Percentiles rank a stretch among this genome's conserved stretches.
Evolutionary conservation across 441 rosid species (phyloP).

Genomic region (Gossypium gossypioides): DNA sequence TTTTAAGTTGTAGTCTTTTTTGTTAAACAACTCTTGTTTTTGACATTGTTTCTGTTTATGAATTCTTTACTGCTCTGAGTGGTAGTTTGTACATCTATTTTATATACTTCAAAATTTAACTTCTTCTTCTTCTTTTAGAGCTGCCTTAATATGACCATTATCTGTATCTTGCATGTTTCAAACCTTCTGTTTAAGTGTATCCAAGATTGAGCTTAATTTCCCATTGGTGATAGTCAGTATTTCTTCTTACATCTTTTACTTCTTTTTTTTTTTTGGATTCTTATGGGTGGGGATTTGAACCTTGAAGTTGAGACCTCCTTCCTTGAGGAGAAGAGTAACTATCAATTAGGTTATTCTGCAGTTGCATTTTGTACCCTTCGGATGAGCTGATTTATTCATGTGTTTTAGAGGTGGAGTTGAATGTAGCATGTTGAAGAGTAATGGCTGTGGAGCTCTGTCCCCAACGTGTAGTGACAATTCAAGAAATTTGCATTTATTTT

Average conservation of each 20-base stretch:
- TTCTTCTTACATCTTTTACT: neutral
- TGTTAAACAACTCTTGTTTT: neutral
- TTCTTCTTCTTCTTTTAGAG: neutral
- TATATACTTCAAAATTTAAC: neutral
- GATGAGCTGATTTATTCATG: neutral
- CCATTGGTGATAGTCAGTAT: neutral
- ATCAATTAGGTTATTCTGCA: neutral
- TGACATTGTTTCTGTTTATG: neutral
- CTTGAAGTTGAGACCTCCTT: neutral
- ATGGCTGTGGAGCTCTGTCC: neutral
- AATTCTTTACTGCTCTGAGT: constrained; percentile 2
- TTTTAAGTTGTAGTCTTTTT: neutral
- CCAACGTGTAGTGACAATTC: neutral
- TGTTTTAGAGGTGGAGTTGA: neutral
- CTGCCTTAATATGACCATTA: neutral
- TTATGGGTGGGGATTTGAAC: neutral
- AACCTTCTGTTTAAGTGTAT: neutral
- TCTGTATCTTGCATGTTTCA: neutral
- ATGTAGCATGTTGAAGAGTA: neutral
- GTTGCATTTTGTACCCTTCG: neutral
- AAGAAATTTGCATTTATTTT: neutral
- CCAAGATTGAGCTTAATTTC: neutral
- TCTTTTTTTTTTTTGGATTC: neutral
- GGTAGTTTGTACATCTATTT: neutral
- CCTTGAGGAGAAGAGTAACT: neutral